These are phyloP conservation scores for Trichoderma afroharzianum DNA, from an alignment of 2,329 filamentous ascomycete species.

Conservation along the genomic window DNA sequence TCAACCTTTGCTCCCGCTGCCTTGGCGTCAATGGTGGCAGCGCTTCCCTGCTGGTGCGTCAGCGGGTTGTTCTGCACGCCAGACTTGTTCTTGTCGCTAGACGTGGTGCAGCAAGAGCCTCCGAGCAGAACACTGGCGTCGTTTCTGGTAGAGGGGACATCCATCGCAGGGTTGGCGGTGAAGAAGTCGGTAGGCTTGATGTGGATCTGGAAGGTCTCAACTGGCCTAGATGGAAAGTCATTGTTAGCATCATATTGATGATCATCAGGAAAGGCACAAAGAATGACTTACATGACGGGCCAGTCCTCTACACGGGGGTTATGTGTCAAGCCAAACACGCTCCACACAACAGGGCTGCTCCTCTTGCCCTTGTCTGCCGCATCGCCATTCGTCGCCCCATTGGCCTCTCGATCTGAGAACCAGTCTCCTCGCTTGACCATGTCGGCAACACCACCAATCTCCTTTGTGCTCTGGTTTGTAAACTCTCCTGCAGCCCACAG, in stretches of 20 bases:
- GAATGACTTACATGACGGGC: conserved; percentile 46
- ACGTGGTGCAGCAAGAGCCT: conserved; percentile 29
- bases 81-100: not conserved
- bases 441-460: conserved; percentile 42
- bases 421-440: conserved; percentile 47
- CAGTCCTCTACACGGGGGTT: conserved; percentile 48
- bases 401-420: conserved; percentile 33
- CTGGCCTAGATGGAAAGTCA: conserved; percentile 36
- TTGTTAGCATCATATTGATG: not conserved
- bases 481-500: conserved; percentile 50
- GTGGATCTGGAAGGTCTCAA: conserved; percentile 46
- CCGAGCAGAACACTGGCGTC: conserved; percentile 40
- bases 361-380: conserved; percentile 18
- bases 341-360: conserved; percentile 42
- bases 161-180: conserved; percentile 43
- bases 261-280: rapidly evolving
- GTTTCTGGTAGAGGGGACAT: conserved; percentile 39
- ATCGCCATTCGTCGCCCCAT: not conserved
- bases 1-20: conserved; percentile 23
- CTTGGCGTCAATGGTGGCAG: conserved; percentile 20
- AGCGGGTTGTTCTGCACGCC: conserved; percentile 30
- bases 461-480: conserved; percentile 46
- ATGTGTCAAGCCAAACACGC: conserved; percentile 47
- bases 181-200: conserved; percentile 44
- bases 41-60: conserved; percentile 32